Base-by-base conservation (phyloP, 208 protist genomes). In the Leishmania guyanensis region DNA sequence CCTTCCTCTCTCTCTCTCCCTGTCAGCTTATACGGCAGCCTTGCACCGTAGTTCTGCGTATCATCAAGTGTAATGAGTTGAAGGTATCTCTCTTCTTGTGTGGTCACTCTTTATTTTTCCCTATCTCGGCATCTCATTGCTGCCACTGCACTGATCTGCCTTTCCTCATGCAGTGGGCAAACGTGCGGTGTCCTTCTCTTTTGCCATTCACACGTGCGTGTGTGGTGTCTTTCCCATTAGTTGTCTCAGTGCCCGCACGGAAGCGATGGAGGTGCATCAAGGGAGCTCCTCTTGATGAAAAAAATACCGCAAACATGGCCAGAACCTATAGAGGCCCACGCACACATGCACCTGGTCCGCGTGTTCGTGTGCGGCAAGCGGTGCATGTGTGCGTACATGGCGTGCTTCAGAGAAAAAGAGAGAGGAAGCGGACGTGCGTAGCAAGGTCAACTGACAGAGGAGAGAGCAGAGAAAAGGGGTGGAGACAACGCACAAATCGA, bases 401-500 rank as follows among this genome's bases (percentile, higher is more conserved):
- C 43, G 43, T 46, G 43, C 43, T 46, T 46, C 4, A 46, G 43
- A 46, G 43, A 46, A 46, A 46, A 4, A 46, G 43, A 46, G 43
- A 46, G 0, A 46, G 43, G 43, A 46, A 46, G 43, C 6, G 43
- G 43, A 46, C 43, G 43, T 6, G 43, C 43, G 43, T 46, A 46
- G 43, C 43, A 46, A 46, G 66, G 39, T 46, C 14, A 71, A 39
- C 66, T 39, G n/a, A 71, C 26, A 70, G 77, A 66, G 6, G 68
- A 65, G 3, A 62, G 68, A 51, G 75, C 62, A 62, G 26, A 75
- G 16, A 84, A 56, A 20, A 68, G n/a, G 77, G 77, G 77, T 74
- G 53, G 68, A 36, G 64, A 68, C 29, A 3, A 46, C 51, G 33
- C 14, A 46, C 29, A 29, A 22, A 43, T 48, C 46, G 29, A 64